Percentiles rank a stretch among this genome's conserved stretches.
These are phyloP conservation scores for Saccharata proteae DNA, from an alignment of 2,329 filamentous ascomycete species.

Conservation along the genomic window DNA sequence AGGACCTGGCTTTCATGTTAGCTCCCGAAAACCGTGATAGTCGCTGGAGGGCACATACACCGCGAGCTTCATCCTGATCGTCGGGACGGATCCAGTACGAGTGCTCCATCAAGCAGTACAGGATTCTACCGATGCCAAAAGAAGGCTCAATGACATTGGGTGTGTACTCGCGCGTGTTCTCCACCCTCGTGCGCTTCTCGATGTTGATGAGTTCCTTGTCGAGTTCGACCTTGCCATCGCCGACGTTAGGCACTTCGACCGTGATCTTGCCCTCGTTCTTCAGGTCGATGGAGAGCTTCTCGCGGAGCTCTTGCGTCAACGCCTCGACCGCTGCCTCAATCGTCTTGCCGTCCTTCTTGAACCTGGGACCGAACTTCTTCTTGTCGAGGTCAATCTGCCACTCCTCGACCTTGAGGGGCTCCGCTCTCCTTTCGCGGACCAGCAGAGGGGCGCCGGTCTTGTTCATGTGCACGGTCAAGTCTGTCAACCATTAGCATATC, in stretches of 20 bases:
- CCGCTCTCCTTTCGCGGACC: slow-evolving; percentile 68
- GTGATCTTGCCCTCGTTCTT: slow-evolving; percentile 61
- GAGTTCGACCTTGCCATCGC: slow-evolving; percentile 65
- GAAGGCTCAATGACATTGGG: slow-evolving; percentile 96
- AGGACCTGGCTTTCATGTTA: slow-evolving; percentile 40
- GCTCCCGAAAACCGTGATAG: slow-evolving; percentile 2
- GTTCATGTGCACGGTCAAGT: slow-evolving; percentile 77
- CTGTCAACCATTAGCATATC: slow-evolving; percentile 47
- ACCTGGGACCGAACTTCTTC: slow-evolving; percentile 90
- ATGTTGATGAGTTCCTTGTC: slow-evolving; percentile 69
- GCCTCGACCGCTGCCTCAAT: slow-evolving; percentile 69
- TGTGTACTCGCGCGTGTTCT: slow-evolving; percentile 81
- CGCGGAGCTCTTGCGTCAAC: slow-evolving; percentile 68
- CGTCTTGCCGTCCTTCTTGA: slow-evolving; percentile 86
- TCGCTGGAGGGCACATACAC: slow-evolving; percentile 40
- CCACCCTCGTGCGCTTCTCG: slow-evolving; percentile 68
- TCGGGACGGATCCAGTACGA: slow-evolving; percentile 83
- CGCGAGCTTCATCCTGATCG: slow-evolving; percentile 59
- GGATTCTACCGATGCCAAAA: slow-evolving; percentile 89
- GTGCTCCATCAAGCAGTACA: slow-evolving; percentile 90
- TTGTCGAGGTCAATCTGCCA: slow-evolving; percentile 81
- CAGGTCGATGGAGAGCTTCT: slow-evolving; percentile 65
- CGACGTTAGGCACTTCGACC: slow-evolving; percentile 57
- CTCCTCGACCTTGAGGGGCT: slow-evolving; percentile 71
- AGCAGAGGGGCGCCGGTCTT: slow-evolving; percentile 75